phyloP scores from a whole-genome alignment of 2,329 filamentous ascomycete genomes.

The Reticulascus tulasneorum region DNA sequence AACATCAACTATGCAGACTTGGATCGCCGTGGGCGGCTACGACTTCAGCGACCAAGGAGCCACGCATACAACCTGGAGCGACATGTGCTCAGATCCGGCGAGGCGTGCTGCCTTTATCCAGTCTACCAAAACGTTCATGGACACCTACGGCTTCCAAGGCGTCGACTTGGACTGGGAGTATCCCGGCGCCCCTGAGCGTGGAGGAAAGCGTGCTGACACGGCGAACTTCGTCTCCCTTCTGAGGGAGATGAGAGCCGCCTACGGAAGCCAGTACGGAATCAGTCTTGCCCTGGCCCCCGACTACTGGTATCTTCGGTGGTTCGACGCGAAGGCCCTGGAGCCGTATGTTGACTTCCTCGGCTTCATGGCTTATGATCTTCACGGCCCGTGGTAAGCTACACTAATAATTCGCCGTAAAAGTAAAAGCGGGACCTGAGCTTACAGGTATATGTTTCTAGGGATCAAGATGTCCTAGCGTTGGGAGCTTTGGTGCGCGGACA shows the following conservation, averaged over 20 bases:
- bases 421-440: too few species aligned
- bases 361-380: conserved; percentile 21
- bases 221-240: neutral
- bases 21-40: conserved; percentile 25
- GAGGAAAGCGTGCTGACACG: neutral
- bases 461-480: conserved; percentile 24
- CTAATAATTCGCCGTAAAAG: neutral
- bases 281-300: conserved; percentile 30
- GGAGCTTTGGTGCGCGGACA: conserved; percentile 31
- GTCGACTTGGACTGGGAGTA: conserved; percentile 45
- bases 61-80: neutral
- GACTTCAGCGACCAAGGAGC: conserved; percentile 21
- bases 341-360: conserved; percentile 32
- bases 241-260: neutral
- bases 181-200: conserved; percentile 9
- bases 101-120: too few species aligned
- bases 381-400: conserved; percentile 25
- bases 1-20: conserved; percentile 17
- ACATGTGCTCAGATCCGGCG: too few species aligned
- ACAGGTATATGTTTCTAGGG: conserved; percentile 40
- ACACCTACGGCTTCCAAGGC: conserved; percentile 37
- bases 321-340: conserved; percentile 32
- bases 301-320: conserved; percentile 34
- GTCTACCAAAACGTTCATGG: too few species aligned
- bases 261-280: conserved; percentile 30